These are phyloP conservation scores for Diospyros kaki DNA, from an alignment of 148 eudicot species.

Conservation along the genomic window DNA sequence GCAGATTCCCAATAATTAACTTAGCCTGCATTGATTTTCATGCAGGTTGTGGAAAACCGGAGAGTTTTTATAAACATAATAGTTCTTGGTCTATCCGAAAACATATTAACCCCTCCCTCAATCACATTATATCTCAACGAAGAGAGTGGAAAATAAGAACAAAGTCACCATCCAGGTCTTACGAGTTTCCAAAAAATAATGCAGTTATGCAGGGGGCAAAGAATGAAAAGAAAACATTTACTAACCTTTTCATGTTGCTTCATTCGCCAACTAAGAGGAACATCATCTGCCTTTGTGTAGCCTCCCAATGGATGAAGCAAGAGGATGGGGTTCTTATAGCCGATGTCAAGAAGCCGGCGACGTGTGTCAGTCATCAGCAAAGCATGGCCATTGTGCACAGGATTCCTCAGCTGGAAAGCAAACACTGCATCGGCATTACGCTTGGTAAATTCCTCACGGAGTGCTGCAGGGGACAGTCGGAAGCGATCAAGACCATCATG, in stretches of 20 bases:
- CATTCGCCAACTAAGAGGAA: slow-evolving; percentile 90
- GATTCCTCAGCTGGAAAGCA: slow-evolving; percentile 96
- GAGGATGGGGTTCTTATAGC: slow-evolving; percentile 78
- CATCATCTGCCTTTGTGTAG: slow-evolving; percentile 90
- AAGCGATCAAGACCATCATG: slow-evolving; percentile 75
- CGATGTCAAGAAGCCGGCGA: slow-evolving; percentile 84
- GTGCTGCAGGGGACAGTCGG: slow-evolving; percentile 71
- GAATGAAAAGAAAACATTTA: not conserved
- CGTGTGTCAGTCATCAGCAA: slow-evolving; percentile 90
- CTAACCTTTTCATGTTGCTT: slow-evolving; percentile 91
- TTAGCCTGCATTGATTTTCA: no score
- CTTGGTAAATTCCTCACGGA: slow-evolving; percentile 61
- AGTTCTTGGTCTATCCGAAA: no score
- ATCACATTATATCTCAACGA: no score
- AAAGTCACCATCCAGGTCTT: no score
- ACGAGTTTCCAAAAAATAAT: not conserved
- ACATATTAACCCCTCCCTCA: no score
- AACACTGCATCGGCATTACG: slow-evolving; percentile 90
- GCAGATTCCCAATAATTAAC: no score
- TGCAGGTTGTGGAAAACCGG: no score
- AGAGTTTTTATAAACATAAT: no score
- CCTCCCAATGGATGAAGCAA: slow-evolving; percentile 92
- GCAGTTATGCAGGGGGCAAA: not conserved
- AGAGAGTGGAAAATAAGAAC: no score
- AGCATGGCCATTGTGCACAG: slow-evolving; percentile 95